phyloP scores from a whole-genome alignment of 768 basidiomycete species.

The Russula dissimulans region DNA sequence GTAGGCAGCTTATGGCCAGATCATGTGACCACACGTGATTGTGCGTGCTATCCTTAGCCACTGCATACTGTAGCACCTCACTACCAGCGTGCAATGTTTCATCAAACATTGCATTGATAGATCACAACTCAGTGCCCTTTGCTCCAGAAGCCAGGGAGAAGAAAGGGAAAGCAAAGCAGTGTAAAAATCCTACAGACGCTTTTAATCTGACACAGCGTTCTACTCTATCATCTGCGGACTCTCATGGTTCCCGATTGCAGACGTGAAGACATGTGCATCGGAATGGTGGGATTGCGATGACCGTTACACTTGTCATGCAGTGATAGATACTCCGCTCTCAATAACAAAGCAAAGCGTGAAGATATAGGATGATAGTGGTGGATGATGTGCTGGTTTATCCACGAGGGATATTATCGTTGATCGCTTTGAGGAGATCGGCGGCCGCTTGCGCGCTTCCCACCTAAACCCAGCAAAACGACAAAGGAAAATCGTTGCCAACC shows the following conservation, averaged over 20 bases:
- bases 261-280: background rate
- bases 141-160: too few relatives aligned
- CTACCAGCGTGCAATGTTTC: too few relatives aligned
- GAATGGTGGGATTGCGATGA: background rate
- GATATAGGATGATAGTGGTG: background rate
- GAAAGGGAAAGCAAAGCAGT: background rate
- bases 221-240: constrained; percentile 7
- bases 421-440: constrained; percentile 11
- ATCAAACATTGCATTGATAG: too few relatives aligned
- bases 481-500: background rate
- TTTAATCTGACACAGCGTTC: constrained; percentile 3
- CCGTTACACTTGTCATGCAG: background rate
- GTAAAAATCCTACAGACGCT: constrained; percentile 3
- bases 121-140: too few relatives aligned
- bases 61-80: too few relatives aligned
- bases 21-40: too few relatives aligned
- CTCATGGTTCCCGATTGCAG: background rate
- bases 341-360: constrained; percentile 3
- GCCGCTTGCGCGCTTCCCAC: constrained; percentile 17
- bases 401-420: constrained; percentile 14
- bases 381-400: background rate
- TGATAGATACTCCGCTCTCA: background rate
- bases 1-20: too few relatives aligned
- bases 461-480: background rate
- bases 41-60: too few relatives aligned